Evolutionary conservation across 805 yeast species (phyloP), one percentile per base, ranked within the genome.

Genomic region (Candida montana): DNA sequence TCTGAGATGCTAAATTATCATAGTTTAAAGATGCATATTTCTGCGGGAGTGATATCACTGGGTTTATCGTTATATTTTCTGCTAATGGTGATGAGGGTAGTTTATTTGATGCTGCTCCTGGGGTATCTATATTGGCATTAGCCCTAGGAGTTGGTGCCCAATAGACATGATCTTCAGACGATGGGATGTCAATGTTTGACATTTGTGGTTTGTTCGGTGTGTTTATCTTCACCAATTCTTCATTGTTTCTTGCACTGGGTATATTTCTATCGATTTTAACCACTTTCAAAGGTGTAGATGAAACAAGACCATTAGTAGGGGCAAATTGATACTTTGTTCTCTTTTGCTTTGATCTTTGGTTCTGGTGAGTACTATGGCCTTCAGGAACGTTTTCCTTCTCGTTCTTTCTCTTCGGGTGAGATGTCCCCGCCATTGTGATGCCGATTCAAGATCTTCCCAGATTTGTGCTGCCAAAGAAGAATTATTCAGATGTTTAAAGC

Each of bases 101-200:
- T 27, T 31, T 46, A 9, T 24, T 36, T 9, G 41, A 23, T 23
- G 44, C 21, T 5, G 49, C 17, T 9, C 17, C 31, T 10, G 35
- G 28, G 7, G 27, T 3, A 8, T 47, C 40, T 10, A 20, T 23
- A 7, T 21, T 15, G 5, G 43, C 29, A 17, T 47, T 40, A 7
- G 45, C 28, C 12, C 46, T 45, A 15, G 59, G 59, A 16, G 61
- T 55, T 11, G 56, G 55, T 3, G 43, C 57, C 61, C 61, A 56
- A 35, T 41, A 54, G 15, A 56, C 54, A 43, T 48, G 54, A 32
- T 56, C 61, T 33, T 55, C 57, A 9, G 61, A 56, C 31, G 56
- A 47, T 9, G 43, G 47, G 11, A 40, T 35, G 12, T 49, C 48
- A 12, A 38, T 21, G 7, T 19, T 35, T 13, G 31, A 35, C 5